phyloP scores from a whole-genome alignment of 192 early-diverging fungal species.

The Phlyctochytrium arcticum region DNA sequence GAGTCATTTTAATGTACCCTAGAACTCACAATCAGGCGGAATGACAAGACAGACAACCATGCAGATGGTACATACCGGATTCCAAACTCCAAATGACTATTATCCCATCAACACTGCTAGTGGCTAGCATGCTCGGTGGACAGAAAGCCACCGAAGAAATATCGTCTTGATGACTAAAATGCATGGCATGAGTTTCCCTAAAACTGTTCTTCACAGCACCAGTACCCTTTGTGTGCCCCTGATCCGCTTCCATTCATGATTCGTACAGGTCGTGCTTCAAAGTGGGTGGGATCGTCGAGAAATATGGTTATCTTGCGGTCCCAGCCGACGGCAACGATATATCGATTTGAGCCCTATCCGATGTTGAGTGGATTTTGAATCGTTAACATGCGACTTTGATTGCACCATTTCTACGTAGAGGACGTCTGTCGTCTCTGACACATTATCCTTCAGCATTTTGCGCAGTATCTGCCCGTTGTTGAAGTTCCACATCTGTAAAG shows the following conservation, averaged over 20 bases:
- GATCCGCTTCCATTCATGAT: slow-evolving; percentile 39
- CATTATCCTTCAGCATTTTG: slow-evolving; percentile 46
- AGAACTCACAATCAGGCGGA: not conserved
- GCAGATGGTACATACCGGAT: slow-evolving; percentile 17
- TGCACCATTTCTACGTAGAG: slow-evolving; percentile 54
- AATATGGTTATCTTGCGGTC: slow-evolving; percentile 54
- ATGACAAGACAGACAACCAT: not conserved
- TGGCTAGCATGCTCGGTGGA: slow-evolving; percentile 43
- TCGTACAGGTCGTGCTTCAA: slow-evolving; percentile 49
- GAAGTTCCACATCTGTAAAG: slow-evolving; percentile 64
- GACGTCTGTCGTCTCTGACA: slow-evolving; percentile 49
- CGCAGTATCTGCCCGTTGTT: slow-evolving; percentile 62
- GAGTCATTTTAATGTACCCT: slow-evolving; percentile 38
- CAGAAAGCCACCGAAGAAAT: slow-evolving; percentile 51
- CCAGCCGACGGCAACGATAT: slow-evolving; percentile 60
- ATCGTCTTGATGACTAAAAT: slow-evolving; percentile 46
- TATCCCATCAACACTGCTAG: slow-evolving; percentile 39
- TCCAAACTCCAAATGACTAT: slow-evolving; percentile 52
- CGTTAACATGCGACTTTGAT: too few relatives aligned
- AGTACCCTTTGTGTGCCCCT: slow-evolving; percentile 39
- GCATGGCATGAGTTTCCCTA: slow-evolving; percentile 2
- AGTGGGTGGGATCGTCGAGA: slow-evolving; percentile 51
- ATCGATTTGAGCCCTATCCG: slow-evolving; percentile 47
- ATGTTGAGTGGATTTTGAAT: not conserved
- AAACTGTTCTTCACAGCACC: not conserved